Evolutionary conservation across 345 rosid species (phyloP), one percentile per base, ranked within the genome.

Genomic region (Pseudoturritis turrita): DNA sequence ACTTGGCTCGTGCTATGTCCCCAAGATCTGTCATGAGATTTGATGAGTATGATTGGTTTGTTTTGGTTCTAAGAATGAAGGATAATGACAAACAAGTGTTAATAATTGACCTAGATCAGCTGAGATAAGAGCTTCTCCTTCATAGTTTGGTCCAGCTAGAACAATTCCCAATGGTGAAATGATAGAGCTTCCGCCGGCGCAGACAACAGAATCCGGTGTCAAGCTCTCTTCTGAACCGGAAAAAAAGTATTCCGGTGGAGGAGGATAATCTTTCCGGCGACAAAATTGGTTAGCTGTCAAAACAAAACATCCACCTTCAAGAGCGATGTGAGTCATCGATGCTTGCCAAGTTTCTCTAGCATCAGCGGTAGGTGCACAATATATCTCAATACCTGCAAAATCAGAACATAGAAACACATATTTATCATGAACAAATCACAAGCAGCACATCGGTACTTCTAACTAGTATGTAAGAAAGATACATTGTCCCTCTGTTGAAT

Each of bases 311-410:
- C 96, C 97, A 40, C 97, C 98, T 65, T 94, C 98, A 46, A 89
- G 90, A 76, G 97, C 97, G n/a, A 94, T 91, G 56, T 91, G 96
- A 54, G 89, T 94, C 89, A 94, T 85, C 5, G 96, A 84, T 22
- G 98, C 88, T 78, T 78, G 91, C 99, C 98, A 94, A 55, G 81
- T 77, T 4, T 81, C 84, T 83, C 97, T 81, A 21, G 93, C 41
- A 82, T 94, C 98, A 70, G 98, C 98, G 10, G 98, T 91, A 0
- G 98, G 98, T 28, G 97, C 96, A 80, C 98, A 91, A 76, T 94
- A 94, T 65, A 94, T 91, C 74, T 91, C 95, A 65, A 91, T 62
- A 41, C 98, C 97, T 88, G 68, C 26, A 80, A 74, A 23, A 76
- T 7, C 51, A 69, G 0, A 19, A 18, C 63, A 63, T 14, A 19